phyloP scores from a whole-genome alignment of 768 basidiomycete species.

The Auricularia heimuer region DNA sequence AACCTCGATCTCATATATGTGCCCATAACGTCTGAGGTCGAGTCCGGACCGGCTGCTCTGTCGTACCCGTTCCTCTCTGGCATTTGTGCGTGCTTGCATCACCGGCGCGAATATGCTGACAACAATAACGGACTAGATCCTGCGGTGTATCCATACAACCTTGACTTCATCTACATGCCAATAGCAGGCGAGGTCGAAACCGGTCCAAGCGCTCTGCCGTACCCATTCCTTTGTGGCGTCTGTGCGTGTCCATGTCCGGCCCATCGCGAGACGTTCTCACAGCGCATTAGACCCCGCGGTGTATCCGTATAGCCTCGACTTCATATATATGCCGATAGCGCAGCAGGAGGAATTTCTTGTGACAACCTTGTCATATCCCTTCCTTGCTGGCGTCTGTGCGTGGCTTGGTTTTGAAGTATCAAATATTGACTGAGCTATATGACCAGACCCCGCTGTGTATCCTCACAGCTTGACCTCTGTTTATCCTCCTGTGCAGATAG shows the following conservation, averaged over 20 bases:
- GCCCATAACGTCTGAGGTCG: neutral
- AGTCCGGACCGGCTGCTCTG: neutral
- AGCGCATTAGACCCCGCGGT: slow-evolving; percentile 25
- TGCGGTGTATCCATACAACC: slow-evolving; percentile 6
- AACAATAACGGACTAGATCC: slow-evolving; percentile 14
- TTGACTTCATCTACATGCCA: slow-evolving; percentile 4
- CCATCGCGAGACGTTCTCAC: neutral
- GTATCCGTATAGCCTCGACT: slow-evolving; percentile 31
- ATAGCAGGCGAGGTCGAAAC: neutral
- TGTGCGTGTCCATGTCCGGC: slow-evolving; percentile 20
- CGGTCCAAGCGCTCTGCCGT: neutral
- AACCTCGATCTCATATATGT: slow-evolving; percentile 1
- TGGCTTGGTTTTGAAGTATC: neutral
- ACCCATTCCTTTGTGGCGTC: slow-evolving; percentile 12
- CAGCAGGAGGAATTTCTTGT: neutral
- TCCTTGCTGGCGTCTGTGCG: slow-evolving; percentile 23
- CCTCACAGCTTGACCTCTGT: slow-evolving; percentile 28
- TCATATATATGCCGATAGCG: slow-evolving; percentile 20
- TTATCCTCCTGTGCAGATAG: slow-evolving; percentile 20
- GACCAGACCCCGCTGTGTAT: slow-evolving; percentile 32
- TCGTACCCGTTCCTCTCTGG: slow-evolving; percentile 6
- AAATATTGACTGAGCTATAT: slow-evolving; percentile 1
- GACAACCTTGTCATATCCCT: neutral
- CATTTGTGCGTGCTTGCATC: slow-evolving; percentile 19
- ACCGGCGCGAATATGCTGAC: neutral